Base-by-base conservation (phyloP, 495 filamentous ascomycete species). In the Trichoderma asperelloides region DNA sequence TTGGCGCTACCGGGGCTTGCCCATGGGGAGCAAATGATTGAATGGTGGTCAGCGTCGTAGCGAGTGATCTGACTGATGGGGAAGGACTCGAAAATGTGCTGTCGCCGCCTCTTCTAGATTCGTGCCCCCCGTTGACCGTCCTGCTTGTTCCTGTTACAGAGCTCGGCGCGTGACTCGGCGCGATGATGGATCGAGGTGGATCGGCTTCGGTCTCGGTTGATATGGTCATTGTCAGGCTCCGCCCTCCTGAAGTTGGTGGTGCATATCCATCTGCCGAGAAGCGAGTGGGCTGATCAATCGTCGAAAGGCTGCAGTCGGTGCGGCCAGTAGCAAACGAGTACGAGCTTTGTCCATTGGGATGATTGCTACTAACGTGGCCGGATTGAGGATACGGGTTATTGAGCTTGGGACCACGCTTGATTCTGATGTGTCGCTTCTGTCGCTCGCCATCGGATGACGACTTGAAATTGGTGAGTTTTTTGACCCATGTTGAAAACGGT, bases 71-170 rank as follows among this genome's bases (percentile, higher is more conserved):
- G 30, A 95, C 88, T 5, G 93, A 97, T 3, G 93, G 93, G 12
- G 91, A 89, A 5, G 94, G 95, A 0, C 95, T 97, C 8, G 93
- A 97, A 75, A 97, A 98, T 11, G 91, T 95, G 83, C 91, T 93
- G 71, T 86, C 91, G 21, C 88, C 89, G 65, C 90, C 92, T 60
- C 86, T 83, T 51, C 82, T 84, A 3, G 86, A 86, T 67, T 89
- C 88, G 57, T 90, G 70, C 11, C 84, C 87, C 66, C 87, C 86
- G 15, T 83, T 86, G 33, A 82, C 83, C 65, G 89, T 91, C 70
- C 83, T 82, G 64, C 83, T 87, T 37, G 91, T 96, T 57, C 78
- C 81, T 15, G 79, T 70, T 41, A 82, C 74, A 8, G 83, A 85
- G 5, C 83, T 81, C 40, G 85, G 89, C 41, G 89, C 87, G 73